These are phyloP conservation scores for Leccinum fallax DNA, from an alignment of 1,284 basidiomycete genomes.

Conservation along the genomic window DNA sequence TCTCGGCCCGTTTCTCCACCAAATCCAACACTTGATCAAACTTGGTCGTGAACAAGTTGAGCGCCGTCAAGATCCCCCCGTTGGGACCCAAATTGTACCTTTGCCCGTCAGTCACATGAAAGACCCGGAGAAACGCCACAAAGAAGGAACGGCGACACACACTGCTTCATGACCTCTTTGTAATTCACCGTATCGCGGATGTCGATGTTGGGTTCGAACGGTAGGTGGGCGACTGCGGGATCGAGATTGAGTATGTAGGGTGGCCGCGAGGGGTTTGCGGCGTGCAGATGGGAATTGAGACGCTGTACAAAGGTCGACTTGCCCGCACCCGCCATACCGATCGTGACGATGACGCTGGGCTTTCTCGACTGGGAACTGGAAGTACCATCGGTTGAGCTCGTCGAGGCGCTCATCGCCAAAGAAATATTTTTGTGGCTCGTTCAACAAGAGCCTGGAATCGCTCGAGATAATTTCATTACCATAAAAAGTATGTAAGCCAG, in stretches of 20 bases:
- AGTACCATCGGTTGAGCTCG: conserved; percentile 3
- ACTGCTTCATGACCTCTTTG: conserved; percentile 99
- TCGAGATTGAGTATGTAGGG: conserved; percentile 98
- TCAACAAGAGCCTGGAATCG: neutral
- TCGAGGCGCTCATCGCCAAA: conserved; percentile 16
- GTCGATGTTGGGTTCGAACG: conserved; percentile 97
- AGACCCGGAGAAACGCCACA: conserved; percentile 1
- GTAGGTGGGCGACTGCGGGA: conserved; percentile 89
- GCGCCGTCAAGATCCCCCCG: conserved; percentile 94
- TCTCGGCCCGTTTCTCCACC: conserved; percentile 88
- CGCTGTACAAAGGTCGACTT: conserved; percentile 98
- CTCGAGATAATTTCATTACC: conserved; percentile 14
- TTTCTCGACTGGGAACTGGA: conserved; percentile 43
- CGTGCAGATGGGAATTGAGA: conserved; percentile 85
- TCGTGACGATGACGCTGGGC: conserved; percentile 83
- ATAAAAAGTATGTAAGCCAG: conserved; percentile 19
- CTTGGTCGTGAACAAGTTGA: conserved; percentile 99
- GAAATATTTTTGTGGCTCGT: neutral
- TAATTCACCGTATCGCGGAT: conserved; percentile 98
- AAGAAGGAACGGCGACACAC: conserved; percentile 44
- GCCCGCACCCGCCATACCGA: conserved; percentile 94
- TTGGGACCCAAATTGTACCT: conserved; percentile 99
- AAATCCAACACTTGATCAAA: conserved; percentile 96
- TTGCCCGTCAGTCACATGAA: conserved; percentile 16
- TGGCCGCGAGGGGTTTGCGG: conserved; percentile 55